Percentiles rank a stretch among this genome's conserved stretches.
Evolutionary conservation across 179 eudicot species (phyloP).

Genomic region (Camellia oleifera): DNA sequence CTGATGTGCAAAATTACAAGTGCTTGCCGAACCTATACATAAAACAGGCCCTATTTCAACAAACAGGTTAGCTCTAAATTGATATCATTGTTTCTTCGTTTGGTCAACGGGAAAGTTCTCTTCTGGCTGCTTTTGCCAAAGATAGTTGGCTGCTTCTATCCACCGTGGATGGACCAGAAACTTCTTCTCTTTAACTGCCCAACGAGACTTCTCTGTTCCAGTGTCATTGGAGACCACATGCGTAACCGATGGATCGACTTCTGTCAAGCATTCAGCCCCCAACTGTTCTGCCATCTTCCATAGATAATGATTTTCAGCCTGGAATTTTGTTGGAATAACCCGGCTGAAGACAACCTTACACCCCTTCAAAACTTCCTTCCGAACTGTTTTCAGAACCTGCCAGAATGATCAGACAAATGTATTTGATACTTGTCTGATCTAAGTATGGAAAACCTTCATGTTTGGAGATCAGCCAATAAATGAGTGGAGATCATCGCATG

Average conservation of each 20-base stretch:
- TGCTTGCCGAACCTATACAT: no score
- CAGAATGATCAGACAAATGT: neutral
- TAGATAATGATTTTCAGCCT: slow-evolving; percentile 44
- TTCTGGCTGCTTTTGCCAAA: slow-evolving; percentile 74
- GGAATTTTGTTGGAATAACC: slow-evolving; percentile 45
- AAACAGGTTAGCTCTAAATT: neutral
- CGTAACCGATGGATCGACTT: slow-evolving; percentile 52
- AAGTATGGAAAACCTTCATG: neutral
- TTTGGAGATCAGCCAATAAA: neutral
- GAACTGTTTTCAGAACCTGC: slow-evolving; percentile 53
- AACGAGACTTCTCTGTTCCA: slow-evolving; percentile 68
- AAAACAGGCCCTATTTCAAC: no score
- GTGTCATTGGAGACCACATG: slow-evolving; percentile 64
- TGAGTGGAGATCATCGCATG: neutral
- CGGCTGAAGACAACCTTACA: slow-evolving; percentile 72
- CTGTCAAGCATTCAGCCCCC: slow-evolving; percentile 67
- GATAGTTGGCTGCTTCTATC: slow-evolving; percentile 66
- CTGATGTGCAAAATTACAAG: no score
- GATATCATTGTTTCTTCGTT: slow-evolving; percentile 15
- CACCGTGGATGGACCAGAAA: slow-evolving; percentile 65
- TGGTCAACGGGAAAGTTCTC: slow-evolving; percentile 61
- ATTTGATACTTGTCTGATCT: neutral
- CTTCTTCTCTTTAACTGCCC: slow-evolving; percentile 67
- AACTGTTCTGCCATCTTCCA: slow-evolving; percentile 79
- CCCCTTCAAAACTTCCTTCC: slow-evolving; percentile 57